These are phyloP conservation scores for Coprinellus micaceus DNA, from an alignment of 768 basidiomycete genomes.

Conservation along the genomic window DNA sequence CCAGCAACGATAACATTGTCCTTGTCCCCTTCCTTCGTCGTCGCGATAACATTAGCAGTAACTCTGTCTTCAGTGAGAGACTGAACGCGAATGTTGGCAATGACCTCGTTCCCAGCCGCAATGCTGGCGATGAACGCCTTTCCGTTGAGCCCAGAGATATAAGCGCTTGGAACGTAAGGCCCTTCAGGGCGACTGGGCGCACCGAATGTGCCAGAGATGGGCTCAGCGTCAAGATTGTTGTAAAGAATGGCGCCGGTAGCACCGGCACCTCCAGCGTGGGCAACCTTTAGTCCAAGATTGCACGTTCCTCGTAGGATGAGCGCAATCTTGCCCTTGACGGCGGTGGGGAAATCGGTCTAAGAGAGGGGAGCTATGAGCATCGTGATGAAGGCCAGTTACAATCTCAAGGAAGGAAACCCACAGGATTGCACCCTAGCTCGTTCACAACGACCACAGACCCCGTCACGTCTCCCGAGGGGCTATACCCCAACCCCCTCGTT, in stretches of 20 bases:
- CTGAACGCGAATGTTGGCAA: slow-evolving; percentile 23
- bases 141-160: slow-evolving; percentile 23
- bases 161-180: slow-evolving; percentile 23
- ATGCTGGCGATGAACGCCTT: slow-evolving; percentile 21
- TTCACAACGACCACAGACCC: slow-evolving; percentile 23
- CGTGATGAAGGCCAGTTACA: no score
- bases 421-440: slow-evolving; percentile 23
- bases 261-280: slow-evolving; percentile 22
- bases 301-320: slow-evolving; percentile 27
- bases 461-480: slow-evolving; percentile 20
- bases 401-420: no score
- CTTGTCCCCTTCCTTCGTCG: slow-evolving; percentile 25
- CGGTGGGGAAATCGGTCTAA: slow-evolving; percentile 22
- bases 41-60: slow-evolving; percentile 29
- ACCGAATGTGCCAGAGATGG: slow-evolving; percentile 23
- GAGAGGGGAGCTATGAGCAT: no score
- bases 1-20: slow-evolving; percentile 27
- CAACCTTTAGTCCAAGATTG: slow-evolving; percentile 24
- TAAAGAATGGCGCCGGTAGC: slow-evolving; percentile 27
- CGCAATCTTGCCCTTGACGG: slow-evolving; percentile 24
- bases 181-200: slow-evolving; percentile 19
- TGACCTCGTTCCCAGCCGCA: slow-evolving; percentile 18
- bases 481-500: slow-evolving; percentile 19
- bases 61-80: slow-evolving; percentile 22
- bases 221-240: slow-evolving; percentile 24